Percentiles rank a stretch among this genome's conserved stretches.
These are phyloP conservation scores for Verticillium albo-atrum DNA, from an alignment of 2,329 filamentous ascomycete genomes.

Conservation along the genomic window DNA sequence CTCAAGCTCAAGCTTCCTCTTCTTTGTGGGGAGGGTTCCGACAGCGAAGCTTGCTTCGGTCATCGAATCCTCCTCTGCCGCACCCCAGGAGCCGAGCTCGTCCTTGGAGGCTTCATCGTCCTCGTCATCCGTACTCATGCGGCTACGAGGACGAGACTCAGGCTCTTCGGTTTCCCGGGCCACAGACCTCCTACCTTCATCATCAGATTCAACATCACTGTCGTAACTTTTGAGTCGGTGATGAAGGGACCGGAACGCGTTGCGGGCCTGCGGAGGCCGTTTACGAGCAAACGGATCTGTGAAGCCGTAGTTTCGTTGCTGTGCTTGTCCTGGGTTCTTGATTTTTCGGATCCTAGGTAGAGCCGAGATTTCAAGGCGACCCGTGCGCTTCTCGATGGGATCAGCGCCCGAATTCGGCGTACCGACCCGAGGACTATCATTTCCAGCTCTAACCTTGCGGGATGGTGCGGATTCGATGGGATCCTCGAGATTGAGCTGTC, in stretches of 20 bases:
- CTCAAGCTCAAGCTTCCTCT: conserved; percentile 70
- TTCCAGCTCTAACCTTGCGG: conserved; percentile 54
- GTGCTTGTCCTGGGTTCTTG: conserved; percentile 48
- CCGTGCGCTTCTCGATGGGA: conserved; percentile 56
- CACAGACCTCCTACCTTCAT: conserved; percentile 60
- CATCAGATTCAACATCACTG: conserved; percentile 84
- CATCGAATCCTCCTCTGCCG: conserved; percentile 59
- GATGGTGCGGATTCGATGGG: conserved; percentile 26
- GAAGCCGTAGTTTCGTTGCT: conserved; percentile 57
- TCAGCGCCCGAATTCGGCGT: conserved; percentile 63
- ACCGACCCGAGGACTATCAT: conserved; percentile 57
- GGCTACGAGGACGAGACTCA: conserved; percentile 77
- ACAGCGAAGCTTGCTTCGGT: conserved; percentile 69
- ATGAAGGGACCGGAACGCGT: conserved; percentile 74
- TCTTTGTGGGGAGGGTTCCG: conserved; percentile 49
- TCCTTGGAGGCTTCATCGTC: conserved; percentile 47
- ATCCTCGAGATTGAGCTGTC: conserved; percentile 58
- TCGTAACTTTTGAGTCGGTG: conserved; percentile 70
- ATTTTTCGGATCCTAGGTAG: conserved; percentile 73
- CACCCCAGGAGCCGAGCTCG: conserved; percentile 41
- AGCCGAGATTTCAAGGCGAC: conserved; percentile 55
- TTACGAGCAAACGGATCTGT: conserved; percentile 62
- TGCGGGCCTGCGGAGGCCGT: conserved; percentile 52
- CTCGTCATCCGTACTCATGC: conserved; percentile 53
- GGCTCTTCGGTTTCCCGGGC: conserved; percentile 78